A percentile compares a stretch with the other conserved stretches of the same genome.
phyloP scores from a whole-genome alignment of 2,329 filamentous ascomycete genomes.

The Colletotrichum sansevieriae region DNA sequence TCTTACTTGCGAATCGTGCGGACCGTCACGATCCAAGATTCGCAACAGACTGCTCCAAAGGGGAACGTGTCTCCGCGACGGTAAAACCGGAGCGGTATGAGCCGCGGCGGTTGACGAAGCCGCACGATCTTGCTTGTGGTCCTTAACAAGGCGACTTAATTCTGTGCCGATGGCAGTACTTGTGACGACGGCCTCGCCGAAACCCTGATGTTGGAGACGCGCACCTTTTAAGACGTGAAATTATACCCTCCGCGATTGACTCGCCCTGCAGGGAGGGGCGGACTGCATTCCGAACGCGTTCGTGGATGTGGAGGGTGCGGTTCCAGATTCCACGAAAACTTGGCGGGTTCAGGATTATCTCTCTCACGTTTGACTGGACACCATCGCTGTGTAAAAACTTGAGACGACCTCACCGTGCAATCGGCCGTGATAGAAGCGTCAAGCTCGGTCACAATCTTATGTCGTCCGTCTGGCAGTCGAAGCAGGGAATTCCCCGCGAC shows the following conservation, averaged over 20 bases:
- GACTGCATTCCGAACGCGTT: neutral
- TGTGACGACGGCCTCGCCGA: too few species aligned
- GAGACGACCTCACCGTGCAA: too few species aligned
- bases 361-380: too few species aligned
- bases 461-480: neutral
- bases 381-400: too few species aligned
- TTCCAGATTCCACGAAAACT: too few species aligned
- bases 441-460: neutral
- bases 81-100: conserved; percentile 14
- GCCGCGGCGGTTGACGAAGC: neutral
- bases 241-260: neutral
- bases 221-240: neutral
- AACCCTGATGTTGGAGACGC: neutral
- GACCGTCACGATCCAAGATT: neutral
- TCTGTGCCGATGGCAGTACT: too few species aligned
- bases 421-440: too few species aligned
- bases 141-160: too few species aligned
- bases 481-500: neutral
- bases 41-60: neutral
- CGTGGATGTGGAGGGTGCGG: neutral
- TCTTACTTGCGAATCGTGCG: neutral
- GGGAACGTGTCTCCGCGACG: neutral
- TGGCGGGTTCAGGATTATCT: too few species aligned
- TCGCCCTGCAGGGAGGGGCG: neutral
- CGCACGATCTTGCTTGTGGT: neutral